Base-by-base conservation (phyloP, 495 filamentous ascomycete genomes). In the Penicillium manginii region DNA sequence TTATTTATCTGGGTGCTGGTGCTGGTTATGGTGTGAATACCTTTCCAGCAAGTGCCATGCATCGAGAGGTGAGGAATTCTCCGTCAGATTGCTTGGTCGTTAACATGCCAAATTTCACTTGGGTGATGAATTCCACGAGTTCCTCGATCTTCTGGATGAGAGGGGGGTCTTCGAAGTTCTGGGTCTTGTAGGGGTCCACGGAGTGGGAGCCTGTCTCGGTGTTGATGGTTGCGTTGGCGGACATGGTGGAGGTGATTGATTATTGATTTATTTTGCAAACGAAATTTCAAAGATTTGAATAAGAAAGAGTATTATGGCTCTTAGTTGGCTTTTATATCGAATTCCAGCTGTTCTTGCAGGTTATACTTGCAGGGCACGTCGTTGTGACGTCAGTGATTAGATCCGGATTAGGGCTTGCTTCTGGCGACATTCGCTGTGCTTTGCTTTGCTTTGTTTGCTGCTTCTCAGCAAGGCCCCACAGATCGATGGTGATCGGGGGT, bases 11-110 rank as follows among this genome's bases (percentile, higher is more conserved):
- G 26, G 26, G 6, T 7, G 26, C 23, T 26, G 23, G 23, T 26
- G 23, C 4, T 26, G n/a, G n/a, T n/a, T n/a, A n/a, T n/a, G n/a
- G 26, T 8, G 26, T 3, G 54, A 74, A 47, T 79, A 93, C 92
- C 76, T 87, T 88, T n/a, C 82, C 92, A 21, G 91, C 91, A 11
- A 97, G 67, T 2, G 91, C 91, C 93, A 98, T 98, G 73, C 91
- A 94, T 55, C 93, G 79, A 12, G 88, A 93, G 11, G 87, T 84
- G 19, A 98, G 74, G 26, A 84, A 77, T 23, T 91, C 86, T 22
- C 83, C 79, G 12, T 86, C 89, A 67, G 89, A 87, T 75, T 89
- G 84, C 40, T 74, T 75, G 12, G 86, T 87, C 0, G 86, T 88
- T 76, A 90, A 81, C 86, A 89, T 86, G 73, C 91, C 90, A 71